Percentiles rank a stretch among this genome's conserved stretches.
Evolutionary conservation across 2,329 filamentous ascomycete species (phyloP).

Genomic region (Sporothrix phasma): DNA sequence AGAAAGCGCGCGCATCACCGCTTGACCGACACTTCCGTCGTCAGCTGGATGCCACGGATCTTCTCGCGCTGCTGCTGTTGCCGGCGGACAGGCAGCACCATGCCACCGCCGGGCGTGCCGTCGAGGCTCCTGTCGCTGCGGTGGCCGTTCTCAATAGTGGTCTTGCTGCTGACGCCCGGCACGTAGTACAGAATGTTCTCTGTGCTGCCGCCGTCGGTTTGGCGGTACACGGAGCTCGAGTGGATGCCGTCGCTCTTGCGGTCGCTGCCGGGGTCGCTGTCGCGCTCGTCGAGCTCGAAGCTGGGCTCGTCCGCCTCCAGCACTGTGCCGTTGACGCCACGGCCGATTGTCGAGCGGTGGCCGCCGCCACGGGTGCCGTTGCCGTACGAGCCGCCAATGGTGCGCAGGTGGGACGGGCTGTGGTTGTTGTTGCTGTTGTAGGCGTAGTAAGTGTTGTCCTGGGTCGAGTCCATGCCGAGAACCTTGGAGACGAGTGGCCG

Average conservation of each 20-base stretch:
- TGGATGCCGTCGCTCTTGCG: slow-evolving; percentile 4
- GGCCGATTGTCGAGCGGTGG: neutral
- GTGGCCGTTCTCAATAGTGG: neutral
- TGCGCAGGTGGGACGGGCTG: neutral
- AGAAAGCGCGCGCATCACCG: too few species aligned
- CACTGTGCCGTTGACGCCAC: neutral
- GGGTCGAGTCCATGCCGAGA: slow-evolving; percentile 22
- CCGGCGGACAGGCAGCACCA: neutral
- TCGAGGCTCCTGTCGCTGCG: slow-evolving; percentile 1
- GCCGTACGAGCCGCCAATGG: neutral
- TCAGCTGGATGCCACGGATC: slow-evolving; percentile 2
- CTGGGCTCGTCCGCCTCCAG: neutral
- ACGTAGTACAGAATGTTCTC: slow-evolving; percentile 8
- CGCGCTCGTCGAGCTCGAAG: slow-evolving; percentile 12
- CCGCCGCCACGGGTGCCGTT: neutral
- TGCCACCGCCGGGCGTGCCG: neutral
- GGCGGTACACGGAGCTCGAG: neutral
- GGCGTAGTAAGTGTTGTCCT: slow-evolving; percentile 7
- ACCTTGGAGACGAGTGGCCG: slow-evolving; percentile 28
- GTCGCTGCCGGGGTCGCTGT: slow-evolving; percentile 9
- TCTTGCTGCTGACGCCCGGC: neutral
- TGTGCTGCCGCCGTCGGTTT: slow-evolving; percentile 3
- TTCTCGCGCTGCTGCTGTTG: neutral
- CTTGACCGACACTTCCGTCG: neutral
- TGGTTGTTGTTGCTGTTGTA: slow-evolving; percentile 10